A percentile compares a stretch with the other conserved stretches of the same genome.
These are phyloP conservation scores for Paecilomyces fulvus DNA, from an alignment of 2,329 filamentous ascomycete species.

Conservation along the genomic window DNA sequence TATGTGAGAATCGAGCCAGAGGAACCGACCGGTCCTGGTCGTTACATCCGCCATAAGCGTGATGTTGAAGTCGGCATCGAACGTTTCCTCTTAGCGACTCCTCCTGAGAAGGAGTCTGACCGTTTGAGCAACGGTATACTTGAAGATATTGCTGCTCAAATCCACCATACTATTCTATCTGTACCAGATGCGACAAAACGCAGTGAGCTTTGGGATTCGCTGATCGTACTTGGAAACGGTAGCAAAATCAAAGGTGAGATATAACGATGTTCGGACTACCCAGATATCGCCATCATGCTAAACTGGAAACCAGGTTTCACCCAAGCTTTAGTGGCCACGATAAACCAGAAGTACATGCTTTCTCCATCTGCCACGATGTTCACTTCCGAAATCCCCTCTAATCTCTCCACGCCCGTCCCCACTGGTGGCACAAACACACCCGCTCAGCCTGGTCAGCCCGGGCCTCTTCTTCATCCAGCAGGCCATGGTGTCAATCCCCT, in stretches of 20 bases:
- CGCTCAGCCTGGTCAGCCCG: constrained; percentile 33
- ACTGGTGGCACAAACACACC: constrained; percentile 90
- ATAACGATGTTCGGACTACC: neutral
- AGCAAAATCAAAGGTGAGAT: constrained; percentile 51
- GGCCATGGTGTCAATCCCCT: constrained; percentile 72
- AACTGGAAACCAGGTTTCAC: constrained; percentile 57
- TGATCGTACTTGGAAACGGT: constrained; percentile 89
- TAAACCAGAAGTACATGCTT: constrained; percentile 76
- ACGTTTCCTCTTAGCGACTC: constrained; percentile 50
- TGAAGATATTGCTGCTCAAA: constrained; percentile 72
- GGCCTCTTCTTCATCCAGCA: constrained; percentile 48
- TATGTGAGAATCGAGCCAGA: constrained; percentile 45
- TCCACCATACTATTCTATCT: constrained; percentile 73
- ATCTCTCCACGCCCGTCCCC: constrained; percentile 80
- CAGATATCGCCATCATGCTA: constrained; percentile 3
- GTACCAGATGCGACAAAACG: constrained; percentile 80
- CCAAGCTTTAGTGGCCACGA: constrained; percentile 73
- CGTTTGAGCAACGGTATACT: constrained; percentile 55
- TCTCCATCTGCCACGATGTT: constrained; percentile 94
- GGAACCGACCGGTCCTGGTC: constrained; percentile 36
- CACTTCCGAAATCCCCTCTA: constrained; percentile 90
- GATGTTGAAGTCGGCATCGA: constrained; percentile 57
- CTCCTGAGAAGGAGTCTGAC: constrained; percentile 22
- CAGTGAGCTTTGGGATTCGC: constrained; percentile 79
- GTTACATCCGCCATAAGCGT: constrained; percentile 42